Base-by-base conservation (phyloP, 83 land plant genomes). In the Picea mariana region DNA sequence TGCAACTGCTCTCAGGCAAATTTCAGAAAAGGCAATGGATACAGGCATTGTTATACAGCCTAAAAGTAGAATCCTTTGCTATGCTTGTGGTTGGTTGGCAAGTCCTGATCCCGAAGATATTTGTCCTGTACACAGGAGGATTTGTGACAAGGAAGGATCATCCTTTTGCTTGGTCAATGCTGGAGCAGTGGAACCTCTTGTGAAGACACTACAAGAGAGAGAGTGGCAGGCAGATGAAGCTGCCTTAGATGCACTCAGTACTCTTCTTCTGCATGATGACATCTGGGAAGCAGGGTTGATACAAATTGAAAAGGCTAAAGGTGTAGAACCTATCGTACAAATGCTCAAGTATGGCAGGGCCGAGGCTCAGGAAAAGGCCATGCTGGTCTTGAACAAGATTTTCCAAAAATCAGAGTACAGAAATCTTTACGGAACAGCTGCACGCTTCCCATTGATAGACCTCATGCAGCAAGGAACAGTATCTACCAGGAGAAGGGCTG, bases 151-250 rank as follows among this genome's bases (percentile, higher is more conserved):
- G 3, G 85, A 83, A 75, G 71, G 34, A 34, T 34, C 40, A 67
- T 80, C 88, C 68, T 91, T 91, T 73, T 91, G 96, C 81, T 58
- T 93, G 49, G 60, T 91, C 31, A 90, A 91, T 83, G 88, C 92
- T 0, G 86, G 82, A 15, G 90, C 91, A 40, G 31, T 93, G 0
- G 23, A 82, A 42, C 92, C 90, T 7, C 81, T 93, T 62, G n/a
- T 88, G 21, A 81, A 89, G 73, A 58, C 82, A 26, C 67, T 91
- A 64, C 79, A 88, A 79, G 91, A 90, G 17, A 82, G 77, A 79
- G 92, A 91, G 3, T 77, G 86, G 31, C 87, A 83, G 47, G 89
- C 87, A 12, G 90, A 93, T 85, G 92, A 88, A 72, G 90, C 92
- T 11, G 89, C 83, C 69, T 77, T 91, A 3, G 40, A 69, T 77